Evolutionary conservation across 495 filamentous ascomycete genomes (phyloP).

Genomic region (Aspergillus baeticus): DNA sequence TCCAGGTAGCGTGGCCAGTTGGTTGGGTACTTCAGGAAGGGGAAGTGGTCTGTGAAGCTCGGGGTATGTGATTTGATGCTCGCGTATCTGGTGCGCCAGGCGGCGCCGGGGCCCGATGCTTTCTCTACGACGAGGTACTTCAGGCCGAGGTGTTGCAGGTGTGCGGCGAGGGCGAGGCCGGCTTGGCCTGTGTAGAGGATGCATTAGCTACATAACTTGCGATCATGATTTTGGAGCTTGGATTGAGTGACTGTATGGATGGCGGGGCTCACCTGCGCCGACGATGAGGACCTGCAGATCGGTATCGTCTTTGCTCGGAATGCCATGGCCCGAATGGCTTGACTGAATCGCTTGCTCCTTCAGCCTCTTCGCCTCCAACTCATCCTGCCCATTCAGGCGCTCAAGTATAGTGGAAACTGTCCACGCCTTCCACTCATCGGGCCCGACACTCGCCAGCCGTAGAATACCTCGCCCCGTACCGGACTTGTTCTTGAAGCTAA

Average conservation of each 20-base stretch:
- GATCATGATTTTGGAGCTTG: no score
- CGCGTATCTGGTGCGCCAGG: background rate
- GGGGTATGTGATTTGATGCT: background rate
- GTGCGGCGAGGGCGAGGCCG: background rate
- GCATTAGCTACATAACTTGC: no score
- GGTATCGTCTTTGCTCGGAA: background rate
- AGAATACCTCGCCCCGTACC: background rate
- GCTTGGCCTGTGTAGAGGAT: background rate
- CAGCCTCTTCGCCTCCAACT: background rate
- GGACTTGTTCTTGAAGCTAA: background rate
- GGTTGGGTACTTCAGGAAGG: background rate
- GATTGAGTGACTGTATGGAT: no score
- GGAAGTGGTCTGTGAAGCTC: background rate
- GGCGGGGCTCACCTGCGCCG: background rate
- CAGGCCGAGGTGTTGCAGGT: background rate
- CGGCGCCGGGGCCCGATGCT: background rate
- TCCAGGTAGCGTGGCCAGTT: background rate
- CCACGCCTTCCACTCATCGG: background rate
- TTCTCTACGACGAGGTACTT: background rate
- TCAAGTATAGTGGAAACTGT: background rate
- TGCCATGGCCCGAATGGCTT: background rate
- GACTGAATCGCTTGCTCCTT: background rate
- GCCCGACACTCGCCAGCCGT: background rate
- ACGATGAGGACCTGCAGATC: background rate
- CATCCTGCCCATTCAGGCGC: background rate